These are phyloP conservation scores for Lupinus albus DNA, from an alignment of 306 rosid species.

Conservation along the genomic window DNA sequence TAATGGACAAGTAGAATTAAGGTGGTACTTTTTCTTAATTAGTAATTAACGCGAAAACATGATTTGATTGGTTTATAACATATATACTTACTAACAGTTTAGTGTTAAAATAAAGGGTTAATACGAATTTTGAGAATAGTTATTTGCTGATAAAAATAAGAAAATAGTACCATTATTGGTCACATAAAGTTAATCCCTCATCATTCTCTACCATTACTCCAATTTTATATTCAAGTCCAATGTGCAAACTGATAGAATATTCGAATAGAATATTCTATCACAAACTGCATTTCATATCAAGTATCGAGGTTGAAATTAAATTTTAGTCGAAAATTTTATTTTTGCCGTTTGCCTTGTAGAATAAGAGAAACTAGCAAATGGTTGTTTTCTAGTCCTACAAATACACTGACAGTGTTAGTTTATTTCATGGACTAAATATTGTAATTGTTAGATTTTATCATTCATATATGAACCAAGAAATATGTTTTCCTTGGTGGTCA, in stretches of 20 bases:
- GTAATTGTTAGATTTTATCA: conserved; percentile 6
- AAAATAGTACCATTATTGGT: conserved; percentile 1
- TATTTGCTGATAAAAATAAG: too few relatives aligned
- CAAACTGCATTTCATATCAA: too few relatives aligned
- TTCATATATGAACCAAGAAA: not conserved
- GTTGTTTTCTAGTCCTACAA: not conserved
- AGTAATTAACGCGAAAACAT: not conserved
- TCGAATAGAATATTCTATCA: too few relatives aligned
- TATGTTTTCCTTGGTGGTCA: conserved; percentile 20
- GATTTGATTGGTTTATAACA: not conserved
- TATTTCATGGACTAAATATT: conserved; percentile 1
- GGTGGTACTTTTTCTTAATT: conserved; percentile 48
- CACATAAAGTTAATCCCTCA: not conserved
- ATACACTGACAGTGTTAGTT: not conserved
- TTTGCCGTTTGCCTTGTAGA: not conserved
- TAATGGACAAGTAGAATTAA: conserved; percentile 76
- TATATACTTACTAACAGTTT: not conserved
- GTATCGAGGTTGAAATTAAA: not conserved
- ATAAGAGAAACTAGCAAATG: not conserved
- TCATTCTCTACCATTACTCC: not conserved
- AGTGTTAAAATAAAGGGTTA: not conserved
- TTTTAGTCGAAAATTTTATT: not conserved
- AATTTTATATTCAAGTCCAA: not conserved
- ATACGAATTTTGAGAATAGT: too few relatives aligned
- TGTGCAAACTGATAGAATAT: not conserved